Evolutionary conservation across 2,329 filamentous ascomycete species (phyloP).

Genomic region (Lasiodiplodia citricola): DNA sequence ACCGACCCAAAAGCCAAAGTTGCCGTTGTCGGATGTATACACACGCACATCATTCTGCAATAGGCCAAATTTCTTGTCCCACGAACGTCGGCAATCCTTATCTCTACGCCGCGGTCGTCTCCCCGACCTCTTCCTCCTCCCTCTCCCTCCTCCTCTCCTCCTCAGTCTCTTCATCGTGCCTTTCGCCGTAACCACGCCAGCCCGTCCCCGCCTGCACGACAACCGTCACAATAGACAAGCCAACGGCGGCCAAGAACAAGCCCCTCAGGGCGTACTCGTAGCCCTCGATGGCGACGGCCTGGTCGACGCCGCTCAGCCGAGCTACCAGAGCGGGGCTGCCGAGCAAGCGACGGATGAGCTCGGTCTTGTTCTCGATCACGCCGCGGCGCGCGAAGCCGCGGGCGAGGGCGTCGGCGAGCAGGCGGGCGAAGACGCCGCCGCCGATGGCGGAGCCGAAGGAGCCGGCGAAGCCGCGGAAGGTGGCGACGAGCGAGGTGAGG

Average conservation of each 20-base stretch:
- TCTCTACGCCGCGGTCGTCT: slow-evolving; percentile 8
- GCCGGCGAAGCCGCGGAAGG: slow-evolving; percentile 81
- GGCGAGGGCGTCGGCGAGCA: slow-evolving; percentile 62
- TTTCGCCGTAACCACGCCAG: slow-evolving; percentile 53
- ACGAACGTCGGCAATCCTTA: not conserved
- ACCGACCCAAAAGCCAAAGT: too few species aligned
- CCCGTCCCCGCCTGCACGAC: slow-evolving; percentile 64
- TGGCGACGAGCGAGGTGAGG: slow-evolving; percentile 75
- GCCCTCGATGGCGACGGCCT: slow-evolving; percentile 56
- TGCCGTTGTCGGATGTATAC: too few species aligned
- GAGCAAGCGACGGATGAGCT: slow-evolving; percentile 59
- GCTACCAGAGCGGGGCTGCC: slow-evolving; percentile 64
- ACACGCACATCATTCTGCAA: too few species aligned
- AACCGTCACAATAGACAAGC: slow-evolving; percentile 55
- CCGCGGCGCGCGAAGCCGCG: slow-evolving; percentile 59
- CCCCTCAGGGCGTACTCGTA: slow-evolving; percentile 61
- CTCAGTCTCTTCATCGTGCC: slow-evolving; percentile 47
- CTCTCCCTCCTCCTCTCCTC: slow-evolving; percentile 22
- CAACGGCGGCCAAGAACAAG: slow-evolving; percentile 59
- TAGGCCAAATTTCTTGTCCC: too few species aligned
- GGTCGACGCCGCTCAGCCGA: slow-evolving; percentile 55
- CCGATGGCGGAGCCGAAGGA: slow-evolving; percentile 81
- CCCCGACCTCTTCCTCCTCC: slow-evolving; percentile 25
- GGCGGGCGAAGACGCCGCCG: slow-evolving; percentile 73
- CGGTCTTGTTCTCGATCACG: slow-evolving; percentile 39